Percentiles rank a stretch among this genome's conserved stretches.
These are phyloP conservation scores for Solanum chiquidenum DNA, from an alignment of 257 asterid genomes.

Conservation along the genomic window DNA sequence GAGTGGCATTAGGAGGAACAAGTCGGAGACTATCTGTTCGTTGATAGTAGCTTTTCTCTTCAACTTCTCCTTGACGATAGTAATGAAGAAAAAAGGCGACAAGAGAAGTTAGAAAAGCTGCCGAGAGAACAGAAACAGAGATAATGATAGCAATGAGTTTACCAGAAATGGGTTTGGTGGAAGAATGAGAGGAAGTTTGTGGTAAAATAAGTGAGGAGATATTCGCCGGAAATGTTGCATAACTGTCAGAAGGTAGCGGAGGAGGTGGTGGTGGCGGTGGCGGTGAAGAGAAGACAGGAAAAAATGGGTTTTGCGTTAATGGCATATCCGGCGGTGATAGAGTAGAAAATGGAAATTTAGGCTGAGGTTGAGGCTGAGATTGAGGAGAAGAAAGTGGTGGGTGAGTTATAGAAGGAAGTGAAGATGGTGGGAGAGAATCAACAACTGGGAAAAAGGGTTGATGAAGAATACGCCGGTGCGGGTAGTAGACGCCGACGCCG, in stretches of 20 bases:
- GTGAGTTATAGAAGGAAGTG: constrained; percentile 18
- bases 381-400: constrained; percentile 34
- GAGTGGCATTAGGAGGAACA: constrained; percentile 47
- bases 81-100: constrained; percentile 30
- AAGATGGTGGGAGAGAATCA: constrained; percentile 22
- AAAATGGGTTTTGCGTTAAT: constrained; percentile 40
- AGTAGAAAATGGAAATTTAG: background rate
- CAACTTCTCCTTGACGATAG: constrained; percentile 28
- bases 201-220: constrained; percentile 83
- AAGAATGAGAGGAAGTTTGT: constrained; percentile 34
- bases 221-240: constrained; percentile 69
- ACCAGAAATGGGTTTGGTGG: constrained; percentile 12
- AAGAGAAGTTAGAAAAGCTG: constrained; percentile 5
- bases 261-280: constrained; percentile 47
- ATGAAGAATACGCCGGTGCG: constrained; percentile 63
- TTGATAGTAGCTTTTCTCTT: constrained; percentile 14
- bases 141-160: constrained; percentile 51
- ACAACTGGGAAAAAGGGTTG: constrained; percentile 46
- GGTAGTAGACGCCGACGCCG: constrained; percentile 13
- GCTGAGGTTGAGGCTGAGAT: background rate
- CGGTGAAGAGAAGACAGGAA: constrained; percentile 32
- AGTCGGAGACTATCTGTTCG: constrained; percentile 58
- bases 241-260: constrained; percentile 14
- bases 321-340: background rate
- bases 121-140: constrained; percentile 34